phyloP scores from a whole-genome alignment of 352 stramenopile genomes.

The Phytophthora boehmeriae region DNA sequence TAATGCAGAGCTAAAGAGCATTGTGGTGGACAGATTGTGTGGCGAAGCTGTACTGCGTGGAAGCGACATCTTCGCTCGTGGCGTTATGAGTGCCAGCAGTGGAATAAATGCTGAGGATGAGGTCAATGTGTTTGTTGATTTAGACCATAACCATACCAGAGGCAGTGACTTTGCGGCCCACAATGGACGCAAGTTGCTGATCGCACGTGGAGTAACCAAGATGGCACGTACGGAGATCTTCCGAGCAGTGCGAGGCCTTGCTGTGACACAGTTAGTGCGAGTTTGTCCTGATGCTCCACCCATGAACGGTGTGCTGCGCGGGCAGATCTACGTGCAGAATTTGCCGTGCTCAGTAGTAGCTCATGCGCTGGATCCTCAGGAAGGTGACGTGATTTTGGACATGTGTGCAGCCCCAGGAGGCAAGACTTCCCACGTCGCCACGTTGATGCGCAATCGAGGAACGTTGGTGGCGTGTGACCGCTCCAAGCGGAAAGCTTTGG shows the following conservation, averaged over 20 bases:
- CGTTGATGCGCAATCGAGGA: conserved; percentile 90
- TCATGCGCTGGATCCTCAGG: conserved; percentile 85
- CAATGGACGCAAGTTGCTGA: conserved; percentile 79
- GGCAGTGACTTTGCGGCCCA: conserved; percentile 76
- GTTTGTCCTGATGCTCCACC: conserved; percentile 86
- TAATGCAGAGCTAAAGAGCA: conserved; percentile 49
- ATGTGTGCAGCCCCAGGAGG: conserved; percentile 95
- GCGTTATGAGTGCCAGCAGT: conserved; percentile 90
- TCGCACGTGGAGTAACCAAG: conserved; percentile 67
- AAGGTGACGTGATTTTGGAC: conserved; percentile 90
- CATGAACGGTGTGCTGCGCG: conserved; percentile 84
- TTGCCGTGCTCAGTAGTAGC: conserved; percentile 92
- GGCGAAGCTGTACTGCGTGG: conserved; percentile 93
- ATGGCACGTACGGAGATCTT: conserved; percentile 88
- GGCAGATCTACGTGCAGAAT: conserved; percentile 94
- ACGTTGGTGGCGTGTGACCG: conserved; percentile 90
- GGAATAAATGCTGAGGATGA: conserved; percentile 78
- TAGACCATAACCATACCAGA: conserved; percentile 81
- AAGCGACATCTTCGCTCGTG: conserved; percentile 93
- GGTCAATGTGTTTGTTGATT: conserved; percentile 88
- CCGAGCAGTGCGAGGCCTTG: conserved; percentile 63
- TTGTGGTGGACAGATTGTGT: conserved; percentile 92
- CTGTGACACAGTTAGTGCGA: conserved; percentile 64
- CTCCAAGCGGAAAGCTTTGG: conserved; percentile 89
- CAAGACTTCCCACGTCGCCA: conserved; percentile 94